phyloP scores from a whole-genome alignment of 495 filamentous ascomycete species.

The Trichoderma erinaceum region DNA sequence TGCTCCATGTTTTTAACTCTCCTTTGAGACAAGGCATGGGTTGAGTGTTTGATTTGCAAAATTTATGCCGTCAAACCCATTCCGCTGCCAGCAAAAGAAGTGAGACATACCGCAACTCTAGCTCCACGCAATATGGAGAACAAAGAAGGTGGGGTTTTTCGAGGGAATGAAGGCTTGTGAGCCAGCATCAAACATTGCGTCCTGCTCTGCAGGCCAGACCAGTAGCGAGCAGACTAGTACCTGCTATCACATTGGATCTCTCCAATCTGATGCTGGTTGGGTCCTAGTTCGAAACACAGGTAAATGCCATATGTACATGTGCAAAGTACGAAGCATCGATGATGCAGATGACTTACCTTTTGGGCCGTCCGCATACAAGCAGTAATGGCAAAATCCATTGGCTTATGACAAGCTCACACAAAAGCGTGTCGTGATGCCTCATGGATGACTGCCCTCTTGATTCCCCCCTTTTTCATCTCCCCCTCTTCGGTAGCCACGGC shows the following conservation, averaged over 20 bases:
- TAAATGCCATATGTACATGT: no score
- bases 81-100: neutral
- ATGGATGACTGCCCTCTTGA: neutral
- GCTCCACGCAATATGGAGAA: neutral
- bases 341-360: constrained; percentile 1
- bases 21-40: neutral
- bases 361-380: neutral
- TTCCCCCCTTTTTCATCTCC: neutral
- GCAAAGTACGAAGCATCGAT: neutral
- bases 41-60: neutral
- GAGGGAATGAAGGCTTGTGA: neutral
- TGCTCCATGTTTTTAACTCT: no score
- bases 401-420: neutral
- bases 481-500: neutral
- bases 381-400: neutral
- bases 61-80: neutral
- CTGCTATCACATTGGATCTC: neutral
- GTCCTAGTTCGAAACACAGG: neutral
- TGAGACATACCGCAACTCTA: constrained; percentile 11
- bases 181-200: neutral
- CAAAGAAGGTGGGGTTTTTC: neutral
- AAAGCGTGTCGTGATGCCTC: neutral
- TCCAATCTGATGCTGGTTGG: neutral
- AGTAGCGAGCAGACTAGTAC: constrained; percentile 2
- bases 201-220: neutral